Percentiles rank a stretch among this genome's conserved stretches.
Evolutionary conservation across 2,329 filamentous ascomycete species (phyloP).

Genomic region (Pseudogymnoascus sp.): DNA sequence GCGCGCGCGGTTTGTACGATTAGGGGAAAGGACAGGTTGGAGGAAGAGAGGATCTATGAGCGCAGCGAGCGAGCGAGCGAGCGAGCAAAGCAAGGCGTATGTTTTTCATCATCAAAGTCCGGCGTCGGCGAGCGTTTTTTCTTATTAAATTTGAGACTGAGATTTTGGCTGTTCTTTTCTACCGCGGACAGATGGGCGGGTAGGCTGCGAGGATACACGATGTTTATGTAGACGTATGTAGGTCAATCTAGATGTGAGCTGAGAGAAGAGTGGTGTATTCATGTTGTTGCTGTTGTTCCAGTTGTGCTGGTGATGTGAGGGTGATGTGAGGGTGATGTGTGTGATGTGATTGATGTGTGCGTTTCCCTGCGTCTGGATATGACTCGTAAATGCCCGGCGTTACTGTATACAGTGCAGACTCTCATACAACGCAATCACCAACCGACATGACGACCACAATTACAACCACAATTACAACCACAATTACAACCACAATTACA

Average conservation of each 20-base stretch:
- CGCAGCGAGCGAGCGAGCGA: not conserved
- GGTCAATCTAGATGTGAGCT: not conserved
- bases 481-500: not conserved
- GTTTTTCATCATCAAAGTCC: not conserved
- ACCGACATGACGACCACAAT: not conserved
- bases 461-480: no score
- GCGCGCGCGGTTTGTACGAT: not conserved
- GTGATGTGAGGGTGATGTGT: not conserved
- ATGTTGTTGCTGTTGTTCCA: not conserved
- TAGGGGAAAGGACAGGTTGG: not conserved
- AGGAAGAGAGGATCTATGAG: not conserved
- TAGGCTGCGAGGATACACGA: not conserved
- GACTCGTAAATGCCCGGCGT: not conserved
- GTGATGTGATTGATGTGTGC: not conserved
- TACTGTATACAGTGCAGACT: not conserved
- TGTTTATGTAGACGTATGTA: not conserved
- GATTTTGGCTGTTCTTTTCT: not conserved
- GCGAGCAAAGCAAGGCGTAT: not conserved
- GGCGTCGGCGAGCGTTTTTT: not conserved
- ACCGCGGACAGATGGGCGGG: not conserved
- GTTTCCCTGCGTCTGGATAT: not conserved
- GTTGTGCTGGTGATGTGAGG: not conserved
- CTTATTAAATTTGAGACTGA: not conserved
- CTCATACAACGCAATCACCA: not conserved
- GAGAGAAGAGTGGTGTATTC: not conserved